Evolutionary conservation across 2,329 filamentous ascomycete genomes (phyloP), one percentile per base, ranked within the genome.

Genomic region (Triangularia verruculosa): DNA sequence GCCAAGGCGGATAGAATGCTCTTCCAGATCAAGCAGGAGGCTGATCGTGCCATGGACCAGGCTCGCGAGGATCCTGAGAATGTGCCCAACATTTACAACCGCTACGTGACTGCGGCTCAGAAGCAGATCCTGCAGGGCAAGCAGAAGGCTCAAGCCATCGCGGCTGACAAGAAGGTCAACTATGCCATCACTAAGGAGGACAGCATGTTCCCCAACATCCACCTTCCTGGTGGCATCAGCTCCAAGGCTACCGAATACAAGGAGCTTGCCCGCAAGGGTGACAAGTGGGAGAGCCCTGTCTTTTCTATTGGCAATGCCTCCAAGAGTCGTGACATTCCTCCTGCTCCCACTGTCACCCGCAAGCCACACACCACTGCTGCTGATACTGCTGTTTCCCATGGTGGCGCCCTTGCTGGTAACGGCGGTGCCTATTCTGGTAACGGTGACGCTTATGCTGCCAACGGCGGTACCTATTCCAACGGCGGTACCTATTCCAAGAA

Each of bases 201-300:
- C 73, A 93, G 91, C 68, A 92, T 86, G 68, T 97, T 99, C 88
- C 90, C 92, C 73, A 82, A 94, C 74, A 89, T 99, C 74, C 84
- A 88, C 63, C 83, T 99, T 5, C 93, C 93, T 25, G 91, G 91
- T 30, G 93, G 93, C 61, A 94, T 97, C 75, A 95, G 91, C 70
- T 89, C 87, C 80, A 97, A 97, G 86, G 93, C 94, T 9, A 96
- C 92, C 24, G 92, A 97, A 77, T 98, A 96, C 84, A 92, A 88
- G 79, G 87, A 97, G 22, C 83, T 97, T 63, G 92, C 94, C 8
- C 82, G 82, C 69, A 92, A 95, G 86, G 95, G 95, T 59, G 91
- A 97, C 62, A 89, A 88, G 76, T 99, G 95, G 95, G 90, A 97
- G 82, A 96, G 91, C 66, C 92, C 94, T 9, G 87, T 99, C 72